phyloP scores from a whole-genome alignment of 75 land plant species.

The Adiantum capillusveneris region DNA sequence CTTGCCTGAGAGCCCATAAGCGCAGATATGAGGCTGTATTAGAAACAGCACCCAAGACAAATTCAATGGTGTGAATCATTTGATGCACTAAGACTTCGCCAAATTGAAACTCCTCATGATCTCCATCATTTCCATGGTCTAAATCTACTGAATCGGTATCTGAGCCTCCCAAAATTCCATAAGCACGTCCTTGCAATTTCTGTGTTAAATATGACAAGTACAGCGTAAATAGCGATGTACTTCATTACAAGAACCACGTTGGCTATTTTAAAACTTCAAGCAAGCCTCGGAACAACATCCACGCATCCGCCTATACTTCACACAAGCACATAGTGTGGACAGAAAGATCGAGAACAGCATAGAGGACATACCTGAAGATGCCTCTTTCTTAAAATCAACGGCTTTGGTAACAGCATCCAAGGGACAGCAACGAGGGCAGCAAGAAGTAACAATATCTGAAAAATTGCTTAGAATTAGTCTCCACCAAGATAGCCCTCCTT shows the following conservation, averaged over 20 bases:
- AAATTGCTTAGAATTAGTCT: constrained; percentile 3
- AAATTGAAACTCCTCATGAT: constrained; percentile 87
- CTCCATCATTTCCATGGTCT: constrained; percentile 51
- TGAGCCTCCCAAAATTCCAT: constrained; percentile 45
- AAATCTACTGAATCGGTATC: constrained; percentile 55
- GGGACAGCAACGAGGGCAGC: constrained; percentile 90
- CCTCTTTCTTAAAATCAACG: constrained; percentile 76
- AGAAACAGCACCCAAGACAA: constrained; percentile 92
- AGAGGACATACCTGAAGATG: constrained; percentile 50
- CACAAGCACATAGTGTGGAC: too few relatives aligned
- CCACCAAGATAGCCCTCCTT: too few relatives aligned
- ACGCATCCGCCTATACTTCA: too few relatives aligned
- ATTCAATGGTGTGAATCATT: constrained; percentile 91
- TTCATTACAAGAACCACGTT: too few relatives aligned
- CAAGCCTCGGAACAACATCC: too few relatives aligned
- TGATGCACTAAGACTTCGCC: constrained; percentile 93
- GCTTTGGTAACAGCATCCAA: constrained; percentile 98
- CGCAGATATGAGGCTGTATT: constrained; percentile 97
- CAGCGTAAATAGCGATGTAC: too few relatives aligned
- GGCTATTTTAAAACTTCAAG: too few relatives aligned
- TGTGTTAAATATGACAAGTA: too few relatives aligned
- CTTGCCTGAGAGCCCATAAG: constrained; percentile 90
- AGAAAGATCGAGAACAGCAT: too few relatives aligned
- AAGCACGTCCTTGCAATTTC: constrained; percentile 76
- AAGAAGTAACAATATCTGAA: constrained; percentile 64